These are phyloP conservation scores for Inga oerstediana DNA, from an alignment of 306 rosid genomes.

Conservation along the genomic window DNA sequence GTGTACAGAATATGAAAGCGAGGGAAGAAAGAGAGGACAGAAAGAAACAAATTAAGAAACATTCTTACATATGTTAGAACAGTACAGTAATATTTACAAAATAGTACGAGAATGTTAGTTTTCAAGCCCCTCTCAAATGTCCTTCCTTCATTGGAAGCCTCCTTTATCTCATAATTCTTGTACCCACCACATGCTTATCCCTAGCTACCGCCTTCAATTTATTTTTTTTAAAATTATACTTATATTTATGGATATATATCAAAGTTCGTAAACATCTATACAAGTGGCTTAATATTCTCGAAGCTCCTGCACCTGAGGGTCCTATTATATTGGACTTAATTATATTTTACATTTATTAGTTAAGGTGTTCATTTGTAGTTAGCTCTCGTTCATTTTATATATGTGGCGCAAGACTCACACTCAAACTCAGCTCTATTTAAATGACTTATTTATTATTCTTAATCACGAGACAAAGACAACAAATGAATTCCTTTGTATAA, in stretches of 20 bases:
- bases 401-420: neutral
- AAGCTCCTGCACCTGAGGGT: neutral
- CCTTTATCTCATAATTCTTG: neutral
- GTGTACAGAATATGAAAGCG: conserved; percentile 15
- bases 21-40: neutral
- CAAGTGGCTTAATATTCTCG: neutral
- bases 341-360: conserved; percentile 28
- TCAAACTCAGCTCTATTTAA: neutral
- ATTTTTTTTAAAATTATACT: neutral
- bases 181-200: neutral
- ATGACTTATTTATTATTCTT: neutral
- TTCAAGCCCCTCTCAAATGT: neutral
- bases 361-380: conserved; percentile 42
- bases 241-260: neutral
- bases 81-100: neutral
- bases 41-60: neutral
- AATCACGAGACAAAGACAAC: neutral
- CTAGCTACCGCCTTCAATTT: neutral
- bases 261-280: neutral
- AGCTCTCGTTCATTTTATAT: conserved; percentile 31
- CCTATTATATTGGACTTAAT: neutral
- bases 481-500: neutral
- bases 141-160: conserved; percentile 5
- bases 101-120: neutral
- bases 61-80: neutral